Evolutionary conservation across 1,139 yeast species (phyloP).

Genomic region (Sugiyamaella japonica): DNA sequence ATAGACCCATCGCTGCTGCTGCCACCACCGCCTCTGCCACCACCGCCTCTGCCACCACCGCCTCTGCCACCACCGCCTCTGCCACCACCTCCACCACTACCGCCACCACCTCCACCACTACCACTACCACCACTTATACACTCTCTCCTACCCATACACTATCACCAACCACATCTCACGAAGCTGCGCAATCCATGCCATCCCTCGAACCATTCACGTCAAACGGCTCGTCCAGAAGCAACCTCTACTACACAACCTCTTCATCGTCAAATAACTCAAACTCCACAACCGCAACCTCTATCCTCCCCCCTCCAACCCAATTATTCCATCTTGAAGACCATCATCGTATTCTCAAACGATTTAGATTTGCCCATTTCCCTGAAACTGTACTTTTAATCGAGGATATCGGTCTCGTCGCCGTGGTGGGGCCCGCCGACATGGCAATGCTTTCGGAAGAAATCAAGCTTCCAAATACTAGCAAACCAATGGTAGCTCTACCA

Average conservation of each 20-base stretch:
- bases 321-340: slow-evolving; percentile 14
- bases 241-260: slow-evolving; percentile 9
- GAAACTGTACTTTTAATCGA: slow-evolving; percentile 13
- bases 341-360: slow-evolving; percentile 9
- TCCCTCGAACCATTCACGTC: slow-evolving; percentile 4
- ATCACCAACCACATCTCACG: slow-evolving; percentile 4
- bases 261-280: slow-evolving; percentile 6
- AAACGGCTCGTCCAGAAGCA: slow-evolving; percentile 2
- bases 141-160: slow-evolving; percentile 1
- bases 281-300: slow-evolving; percentile 10
- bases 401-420: slow-evolving; percentile 10
- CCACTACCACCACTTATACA: not conserved
- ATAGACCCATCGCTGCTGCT: too few species aligned
- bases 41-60: not conserved
- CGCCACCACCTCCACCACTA: not conserved
- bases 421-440: slow-evolving; percentile 12
- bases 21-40: not conserved
- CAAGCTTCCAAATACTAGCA: slow-evolving; percentile 4
- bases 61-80: slow-evolving; percentile 1
- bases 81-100: not conserved
- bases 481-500: slow-evolving; percentile 9
- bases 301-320: slow-evolving; percentile 6
- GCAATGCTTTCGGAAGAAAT: slow-evolving; percentile 15
- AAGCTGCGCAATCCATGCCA: not conserved
- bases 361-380: slow-evolving; percentile 13